Percentiles rank a stretch among this genome's conserved stretches.
Conservation (phyloP, 208 protist genomes). For the Crithidia sp. region DNA sequence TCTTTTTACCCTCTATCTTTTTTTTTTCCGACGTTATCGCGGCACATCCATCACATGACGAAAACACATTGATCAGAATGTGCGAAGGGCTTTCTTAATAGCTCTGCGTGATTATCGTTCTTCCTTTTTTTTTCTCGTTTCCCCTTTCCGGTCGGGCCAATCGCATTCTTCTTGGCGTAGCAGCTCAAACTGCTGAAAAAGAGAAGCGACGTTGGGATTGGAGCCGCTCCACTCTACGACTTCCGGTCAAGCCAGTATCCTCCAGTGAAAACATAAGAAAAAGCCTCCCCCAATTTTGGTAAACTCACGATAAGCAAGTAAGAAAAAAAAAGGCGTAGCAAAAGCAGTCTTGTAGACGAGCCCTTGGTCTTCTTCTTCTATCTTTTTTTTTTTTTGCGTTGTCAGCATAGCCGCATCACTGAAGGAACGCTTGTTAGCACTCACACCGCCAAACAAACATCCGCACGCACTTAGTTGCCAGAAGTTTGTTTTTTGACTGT, state of each 20-base stretch:
- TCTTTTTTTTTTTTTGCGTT: not conserved
- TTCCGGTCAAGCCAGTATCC: too few species aligned
- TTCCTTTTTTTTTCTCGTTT: conserved; percentile 1
- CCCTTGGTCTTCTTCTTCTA: not conserved
- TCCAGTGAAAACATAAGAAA: too few species aligned
- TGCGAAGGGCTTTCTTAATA: not conserved
- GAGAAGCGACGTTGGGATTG: too few species aligned
- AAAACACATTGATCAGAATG: not conserved
- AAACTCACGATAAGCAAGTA: not conserved
- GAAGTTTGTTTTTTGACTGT: not conserved
- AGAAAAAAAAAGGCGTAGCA: not conserved
- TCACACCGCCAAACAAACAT: too few species aligned
- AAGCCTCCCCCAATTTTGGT: too few species aligned
- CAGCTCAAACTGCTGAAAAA: too few species aligned
- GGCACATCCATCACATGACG: not conserved
- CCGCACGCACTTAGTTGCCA: too few species aligned
- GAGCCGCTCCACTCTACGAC: too few species aligned
- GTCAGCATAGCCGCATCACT: too few species aligned
- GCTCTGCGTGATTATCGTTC: not conserved
- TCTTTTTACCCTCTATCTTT: conserved; percentile 1
- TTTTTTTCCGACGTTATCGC: not conserved
- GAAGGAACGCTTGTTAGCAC: too few species aligned
- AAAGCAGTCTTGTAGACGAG: not conserved
- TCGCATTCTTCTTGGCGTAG: too few species aligned
- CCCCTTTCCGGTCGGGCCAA: not conserved